Conservation (phyloP, 2,329 filamentous ascomycete species). For the Curvularia verruculosa region DNA sequence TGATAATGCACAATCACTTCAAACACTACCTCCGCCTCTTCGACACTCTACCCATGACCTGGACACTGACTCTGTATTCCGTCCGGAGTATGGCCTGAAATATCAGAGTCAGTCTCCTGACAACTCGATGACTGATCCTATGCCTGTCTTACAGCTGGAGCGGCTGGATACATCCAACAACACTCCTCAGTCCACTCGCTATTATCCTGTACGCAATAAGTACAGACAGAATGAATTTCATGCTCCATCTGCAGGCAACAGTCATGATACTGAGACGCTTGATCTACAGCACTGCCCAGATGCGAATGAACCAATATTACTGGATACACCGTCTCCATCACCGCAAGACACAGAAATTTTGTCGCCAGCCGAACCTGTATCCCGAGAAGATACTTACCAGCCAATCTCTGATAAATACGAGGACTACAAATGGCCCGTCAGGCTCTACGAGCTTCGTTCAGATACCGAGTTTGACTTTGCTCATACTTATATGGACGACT, state of each 20-base stretch:
- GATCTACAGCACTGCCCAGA: not conserved
- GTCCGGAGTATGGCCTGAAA: not conserved
- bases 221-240: not conserved
- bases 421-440: slow-evolving; percentile 33
- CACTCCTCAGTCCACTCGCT: not conserved
- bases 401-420: slow-evolving; percentile 26
- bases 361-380: not conserved
- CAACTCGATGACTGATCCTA: not conserved
- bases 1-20: not conserved
- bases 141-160: not conserved
- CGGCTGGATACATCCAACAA: too few species aligned
- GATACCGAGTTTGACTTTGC: slow-evolving; percentile 18
- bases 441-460: slow-evolving; percentile 25
- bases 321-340: too few species aligned
- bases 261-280: not conserved
- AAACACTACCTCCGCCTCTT: not conserved
- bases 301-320: too few species aligned
- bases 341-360: not conserved
- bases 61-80: not conserved
- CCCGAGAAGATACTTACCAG: slow-evolving; percentile 14
- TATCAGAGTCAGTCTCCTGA: too few species aligned
- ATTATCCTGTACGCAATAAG: not conserved
- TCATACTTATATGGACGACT: slow-evolving; percentile 15
- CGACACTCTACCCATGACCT: not conserved
- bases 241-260: not conserved